Percentiles rank a stretch among this genome's conserved stretches.
phyloP scores from a whole-genome alignment of 306 rosid genomes.

The Senna siamea region DNA sequence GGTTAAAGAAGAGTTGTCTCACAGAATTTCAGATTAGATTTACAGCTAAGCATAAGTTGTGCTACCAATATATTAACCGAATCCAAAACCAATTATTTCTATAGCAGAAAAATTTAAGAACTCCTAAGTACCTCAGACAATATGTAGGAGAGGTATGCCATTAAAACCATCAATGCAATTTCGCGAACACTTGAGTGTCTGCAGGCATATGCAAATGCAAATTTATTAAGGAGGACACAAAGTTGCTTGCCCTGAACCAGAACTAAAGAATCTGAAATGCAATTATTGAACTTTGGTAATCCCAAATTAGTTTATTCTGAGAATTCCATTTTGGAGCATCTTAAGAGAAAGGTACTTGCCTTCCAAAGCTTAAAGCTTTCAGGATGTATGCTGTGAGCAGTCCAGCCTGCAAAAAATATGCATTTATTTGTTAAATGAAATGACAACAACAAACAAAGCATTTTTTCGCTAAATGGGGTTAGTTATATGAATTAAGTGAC shows the following conservation, averaged over 20 bases:
- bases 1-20: background rate
- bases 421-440: slow-evolving; percentile 7
- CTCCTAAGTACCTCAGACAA: slow-evolving; percentile 73
- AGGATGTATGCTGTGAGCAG: slow-evolving; percentile 76
- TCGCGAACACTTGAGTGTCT: slow-evolving; percentile 92
- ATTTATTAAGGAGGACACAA: slow-evolving; percentile 6
- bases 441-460: background rate
- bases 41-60: background rate
- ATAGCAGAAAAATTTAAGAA: slow-evolving; percentile 10
- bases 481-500: too few relatives aligned
- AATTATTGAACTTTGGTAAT: slow-evolving; percentile 10
- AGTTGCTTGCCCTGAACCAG: background rate
- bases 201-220: slow-evolving; percentile 37
- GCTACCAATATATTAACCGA: background rate
- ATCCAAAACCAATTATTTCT: background rate
- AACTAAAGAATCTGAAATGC: background rate
- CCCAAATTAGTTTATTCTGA: background rate
- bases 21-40: background rate
- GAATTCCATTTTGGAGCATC: slow-evolving; percentile 11
- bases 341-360: slow-evolving; percentile 45
- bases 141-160: slow-evolving; percentile 94
- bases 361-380: slow-evolving; percentile 70
- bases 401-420: slow-evolving; percentile 64
- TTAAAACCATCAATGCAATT: slow-evolving; percentile 75
- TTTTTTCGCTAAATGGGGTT: too few relatives aligned